Evolutionary conservation across 371 early-diverging fungal species (phyloP), one percentile per base, ranked within the genome.

Genomic region (Fennellomyces sp.): DNA sequence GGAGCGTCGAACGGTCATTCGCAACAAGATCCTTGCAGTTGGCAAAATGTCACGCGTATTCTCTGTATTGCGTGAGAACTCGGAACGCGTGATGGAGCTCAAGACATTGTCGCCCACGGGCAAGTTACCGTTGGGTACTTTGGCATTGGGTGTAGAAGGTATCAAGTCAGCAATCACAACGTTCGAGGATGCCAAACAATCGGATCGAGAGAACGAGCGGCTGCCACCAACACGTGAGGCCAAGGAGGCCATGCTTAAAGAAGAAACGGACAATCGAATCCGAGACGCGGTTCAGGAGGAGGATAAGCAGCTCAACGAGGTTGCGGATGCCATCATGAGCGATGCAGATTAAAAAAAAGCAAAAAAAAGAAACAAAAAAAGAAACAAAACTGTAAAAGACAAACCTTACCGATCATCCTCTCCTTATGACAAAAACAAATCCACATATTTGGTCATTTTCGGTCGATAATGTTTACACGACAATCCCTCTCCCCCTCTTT

Each of bases 111-210:
- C 95, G 74, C 95, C 94, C 33, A 90, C 88, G 7, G 83, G 89
- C 25, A 79, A 82, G 29, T 70, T 97, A 38, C 97, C 97, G 2
- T 80, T 83, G 51, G 97, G 96, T 33, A 88, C 90, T 27, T 75
- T 98, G 45, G 91, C 93, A 5, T 73, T 92, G 4, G 98, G 98
- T 21, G 91, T 92, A 3, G 95, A 94, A 69, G 97, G 97, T 0
- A 85, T 98, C 56, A 91, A 90, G 70, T 76, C 83, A 81, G 94
- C 94, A 19, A 95, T 96, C 65, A 84, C 86, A 11, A 83, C 91
- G 29, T 97, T 97, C 73, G 97, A 97, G 35, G 94, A 96, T 61
- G 98, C 97, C 23, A 91, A 88, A 64, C 78, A 75, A 12, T 90
- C 90, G 27, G 97, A 98, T 73, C 64, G 84, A 19, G 92, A 94